Base-by-base conservation (phyloP, 768 basidiomycete species). In the Mycena epipterygia region DNA sequence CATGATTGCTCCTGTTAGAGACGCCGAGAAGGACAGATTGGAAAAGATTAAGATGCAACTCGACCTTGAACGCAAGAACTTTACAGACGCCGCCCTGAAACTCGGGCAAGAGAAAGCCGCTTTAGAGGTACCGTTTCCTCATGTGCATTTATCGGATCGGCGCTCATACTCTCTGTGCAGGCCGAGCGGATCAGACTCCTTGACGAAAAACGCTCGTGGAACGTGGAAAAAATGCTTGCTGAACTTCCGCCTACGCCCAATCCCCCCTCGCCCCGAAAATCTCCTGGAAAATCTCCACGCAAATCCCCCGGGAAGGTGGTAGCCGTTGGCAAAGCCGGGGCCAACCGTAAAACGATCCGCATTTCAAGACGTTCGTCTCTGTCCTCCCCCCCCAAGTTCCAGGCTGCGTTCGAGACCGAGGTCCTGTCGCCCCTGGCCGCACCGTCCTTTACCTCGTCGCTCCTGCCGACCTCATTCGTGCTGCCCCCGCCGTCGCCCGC, bases 401-500 rank as follows among this genome's bases (percentile, higher is more conserved):
- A 84, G 61, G 84, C 86, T 29, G 79, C 88, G 11, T 88, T 85
- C 68, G 88, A 89, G 70, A 89, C 88, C 44, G 89, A 89, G 73
- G 79, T 88, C 27, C 86, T 88, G 37, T 83, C 84, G 5, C 60
- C 64, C 23, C 42, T 70, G 11, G 25, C 41, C 23, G 58, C 64
- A 23, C 59, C 64, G 0, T 53, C 59, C 9, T 71, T 71, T 39
- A 65, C 56, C 17, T 75, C 84, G 53, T 87, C 89, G 2, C 83
- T 92, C 35, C 84, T 93, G 27, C 88, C 92, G 4, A 90, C 88
- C 13, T 87, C 91, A 17, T 95, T 95, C 70, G 90, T 93, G 1
- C 86, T 95, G 5, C 94, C 94, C 17, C 93, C 93, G 2, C 93
- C 91, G 2, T 93, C 93, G 11, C 93, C 93, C 17, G 85, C 87